Percentiles rank a stretch among this genome's conserved stretches.
Evolutionary conservation across 1,284 basidiomycete species (phyloP).

Genomic region (Farysia itapuensis): DNA sequence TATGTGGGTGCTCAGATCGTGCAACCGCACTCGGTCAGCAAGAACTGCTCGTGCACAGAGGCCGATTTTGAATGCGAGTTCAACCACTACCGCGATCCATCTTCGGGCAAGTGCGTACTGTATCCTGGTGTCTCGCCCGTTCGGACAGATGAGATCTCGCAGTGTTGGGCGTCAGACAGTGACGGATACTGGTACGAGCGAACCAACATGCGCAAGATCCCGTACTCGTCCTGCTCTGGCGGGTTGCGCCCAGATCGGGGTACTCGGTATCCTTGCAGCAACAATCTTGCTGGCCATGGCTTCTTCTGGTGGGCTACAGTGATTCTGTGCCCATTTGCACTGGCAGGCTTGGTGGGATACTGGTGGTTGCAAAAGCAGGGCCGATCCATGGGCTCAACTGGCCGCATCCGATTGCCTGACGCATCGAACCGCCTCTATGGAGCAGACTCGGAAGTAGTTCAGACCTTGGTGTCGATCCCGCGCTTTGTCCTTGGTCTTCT

Average conservation of each 20-base stretch:
- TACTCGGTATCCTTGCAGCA: constrained; percentile 39
- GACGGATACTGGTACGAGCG: constrained; percentile 58
- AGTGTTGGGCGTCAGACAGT: constrained; percentile 41
- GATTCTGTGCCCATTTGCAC: constrained; percentile 35
- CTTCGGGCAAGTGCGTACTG: constrained; percentile 41
- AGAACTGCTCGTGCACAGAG: constrained; percentile 49
- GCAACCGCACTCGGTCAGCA: constrained; percentile 37
- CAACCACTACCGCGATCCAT: constrained; percentile 52
- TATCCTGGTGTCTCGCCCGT: constrained; percentile 40
- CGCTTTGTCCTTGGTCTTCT: constrained; percentile 31
- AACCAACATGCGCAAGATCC: constrained; percentile 53
- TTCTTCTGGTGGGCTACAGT: constrained; percentile 54
- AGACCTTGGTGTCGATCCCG: constrained; percentile 59
- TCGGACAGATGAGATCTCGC: constrained; percentile 26
- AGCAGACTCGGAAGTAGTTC: constrained; percentile 70
- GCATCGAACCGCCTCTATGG: constrained; percentile 44
- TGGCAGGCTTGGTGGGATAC: constrained; percentile 42
- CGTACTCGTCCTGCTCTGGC: constrained; percentile 49
- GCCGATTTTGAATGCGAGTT: constrained; percentile 59
- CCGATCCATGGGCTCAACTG: not conserved
- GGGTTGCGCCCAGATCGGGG: constrained; percentile 53
- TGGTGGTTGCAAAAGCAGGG: constrained; percentile 66
- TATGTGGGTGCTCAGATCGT: constrained; percentile 51
- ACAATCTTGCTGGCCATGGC: constrained; percentile 36
- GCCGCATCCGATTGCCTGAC: constrained; percentile 36